Percentiles rank a stretch among this genome's conserved stretches.
phyloP scores from a whole-genome alignment of 2,329 filamentous ascomycete genomes.

The Penicillium sp. region DNA sequence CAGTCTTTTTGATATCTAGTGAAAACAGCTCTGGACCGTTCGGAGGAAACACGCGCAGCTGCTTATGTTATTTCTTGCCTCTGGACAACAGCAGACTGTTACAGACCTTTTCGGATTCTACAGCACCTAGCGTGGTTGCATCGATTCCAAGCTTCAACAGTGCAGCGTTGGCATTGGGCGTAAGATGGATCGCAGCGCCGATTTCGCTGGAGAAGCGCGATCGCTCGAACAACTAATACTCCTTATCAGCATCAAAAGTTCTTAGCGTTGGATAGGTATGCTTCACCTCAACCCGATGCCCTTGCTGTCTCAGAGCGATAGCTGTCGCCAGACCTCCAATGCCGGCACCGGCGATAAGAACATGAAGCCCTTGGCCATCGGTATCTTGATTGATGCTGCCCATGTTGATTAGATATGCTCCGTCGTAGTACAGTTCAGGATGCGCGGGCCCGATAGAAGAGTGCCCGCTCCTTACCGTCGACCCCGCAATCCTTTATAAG shows the following conservation, averaged over 20 bases:
- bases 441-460: neutral
- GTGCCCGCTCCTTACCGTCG: neutral
- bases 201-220: conserved; percentile 61
- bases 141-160: conserved; percentile 53
- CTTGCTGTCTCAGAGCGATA: conserved; percentile 58
- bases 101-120: conserved; percentile 31
- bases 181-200: conserved; percentile 67
- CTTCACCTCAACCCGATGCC: conserved; percentile 51
- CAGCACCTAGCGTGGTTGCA: conserved; percentile 48
- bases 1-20: conserved; percentile 24
- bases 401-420: conserved; percentile 21
- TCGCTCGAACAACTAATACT: conserved; percentile 58
- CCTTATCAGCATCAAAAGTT: neutral
- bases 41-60: conserved; percentile 44
- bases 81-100: neutral
- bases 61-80: neutral
- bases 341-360: conserved; percentile 41
- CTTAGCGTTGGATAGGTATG: neutral
- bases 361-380: conserved; percentile 25
- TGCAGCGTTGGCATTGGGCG: conserved; percentile 65
- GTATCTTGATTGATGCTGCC: conserved; percentile 19
- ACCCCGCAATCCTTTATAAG: neutral
- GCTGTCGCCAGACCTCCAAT: conserved; percentile 41
- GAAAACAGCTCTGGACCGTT: conserved; percentile 40
- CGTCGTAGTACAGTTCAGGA: neutral